Percentiles rank a stretch among this genome's conserved stretches.
Evolutionary conservation across 1,139 yeast species (phyloP).

Genomic region (Pichia norvegensis): DNA sequence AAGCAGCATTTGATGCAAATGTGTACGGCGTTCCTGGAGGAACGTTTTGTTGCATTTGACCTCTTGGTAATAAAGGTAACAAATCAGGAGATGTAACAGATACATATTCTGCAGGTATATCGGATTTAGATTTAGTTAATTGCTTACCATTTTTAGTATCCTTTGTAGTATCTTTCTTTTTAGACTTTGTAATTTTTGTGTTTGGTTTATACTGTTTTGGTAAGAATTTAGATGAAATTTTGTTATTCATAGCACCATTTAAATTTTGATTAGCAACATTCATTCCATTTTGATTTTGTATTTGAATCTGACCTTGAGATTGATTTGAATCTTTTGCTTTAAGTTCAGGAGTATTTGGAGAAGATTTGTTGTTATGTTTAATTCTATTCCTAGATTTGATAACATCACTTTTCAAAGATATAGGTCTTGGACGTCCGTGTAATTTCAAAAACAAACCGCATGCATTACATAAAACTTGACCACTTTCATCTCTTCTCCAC

Average conservation of each 20-base stretch:
- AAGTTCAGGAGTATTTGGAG: constrained; percentile 29
- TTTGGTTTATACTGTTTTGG: constrained; percentile 31
- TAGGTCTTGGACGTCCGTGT: constrained; percentile 90
- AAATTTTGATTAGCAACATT: not conserved
- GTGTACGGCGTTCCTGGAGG: constrained; percentile 28
- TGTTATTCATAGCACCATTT: constrained; percentile 3
- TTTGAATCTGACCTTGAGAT: not conserved
- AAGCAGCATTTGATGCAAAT: constrained; percentile 22
- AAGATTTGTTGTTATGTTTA: constrained; percentile 31
- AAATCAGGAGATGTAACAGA: constrained; percentile 24
- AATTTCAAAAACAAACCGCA: constrained; percentile 87
- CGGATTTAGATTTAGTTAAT: not conserved
- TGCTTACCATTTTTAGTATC: not conserved
- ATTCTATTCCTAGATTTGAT: constrained; percentile 84
- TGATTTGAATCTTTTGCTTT: constrained; percentile 26
- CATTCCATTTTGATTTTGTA: not conserved
- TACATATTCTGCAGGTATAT: not conserved
- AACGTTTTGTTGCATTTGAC: constrained; percentile 14
- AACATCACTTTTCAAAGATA: constrained; percentile 82
- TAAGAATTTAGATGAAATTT: constrained; percentile 23
- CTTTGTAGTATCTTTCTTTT: not conserved
- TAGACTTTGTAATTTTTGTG: constrained; percentile 12
- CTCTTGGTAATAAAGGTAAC: constrained; percentile 28
- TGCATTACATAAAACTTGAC: constrained; percentile 90
- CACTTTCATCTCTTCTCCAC: constrained; percentile 92